A percentile compares a stretch with the other conserved stretches of the same genome.
These are phyloP conservation scores for Populus alba DNA, from an alignment of 345 rosid species.

Conservation along the genomic window DNA sequence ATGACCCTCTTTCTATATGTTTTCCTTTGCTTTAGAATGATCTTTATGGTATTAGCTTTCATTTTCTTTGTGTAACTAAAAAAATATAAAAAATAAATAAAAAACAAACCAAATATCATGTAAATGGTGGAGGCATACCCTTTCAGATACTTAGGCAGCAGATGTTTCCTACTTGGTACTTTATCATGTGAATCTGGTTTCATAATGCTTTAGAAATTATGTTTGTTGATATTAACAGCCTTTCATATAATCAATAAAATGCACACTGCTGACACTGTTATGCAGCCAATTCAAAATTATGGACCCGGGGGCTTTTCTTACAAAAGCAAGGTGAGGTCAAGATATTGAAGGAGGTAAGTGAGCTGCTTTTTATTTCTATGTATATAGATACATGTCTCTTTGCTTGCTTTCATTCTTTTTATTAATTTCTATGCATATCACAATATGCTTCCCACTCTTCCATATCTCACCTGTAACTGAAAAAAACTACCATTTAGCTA, in stretches of 20 bases:
- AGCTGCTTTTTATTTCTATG: slow-evolving; percentile 17
- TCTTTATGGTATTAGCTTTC: no score
- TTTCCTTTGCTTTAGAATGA: no score
- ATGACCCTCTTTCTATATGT: no score
- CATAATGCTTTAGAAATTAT: background rate
- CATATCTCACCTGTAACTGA: no score
- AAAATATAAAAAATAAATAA: no score
- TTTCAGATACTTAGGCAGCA: background rate
- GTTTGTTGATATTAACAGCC: background rate
- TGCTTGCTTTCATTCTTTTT: background rate
- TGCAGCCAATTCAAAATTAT: slow-evolving; percentile 68
- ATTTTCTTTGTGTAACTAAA: no score
- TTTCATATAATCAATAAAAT: slow-evolving; percentile 6
- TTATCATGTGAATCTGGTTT: background rate
- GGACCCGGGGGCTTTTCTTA: slow-evolving; percentile 76
- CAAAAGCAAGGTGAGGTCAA: slow-evolving; percentile 17
- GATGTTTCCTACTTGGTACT: background rate
- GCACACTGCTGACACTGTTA: slow-evolving; percentile 12
- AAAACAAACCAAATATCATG: no score
- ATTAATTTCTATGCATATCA: background rate
- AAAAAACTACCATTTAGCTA: background rate
- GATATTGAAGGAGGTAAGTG: slow-evolving; percentile 61
- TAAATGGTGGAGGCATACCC: background rate
- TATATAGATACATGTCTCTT: background rate
- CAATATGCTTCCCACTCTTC: no score